phyloP scores from a whole-genome alignment of 2,329 filamentous ascomycete genomes.

The Cladophialophora exuberans region DNA sequence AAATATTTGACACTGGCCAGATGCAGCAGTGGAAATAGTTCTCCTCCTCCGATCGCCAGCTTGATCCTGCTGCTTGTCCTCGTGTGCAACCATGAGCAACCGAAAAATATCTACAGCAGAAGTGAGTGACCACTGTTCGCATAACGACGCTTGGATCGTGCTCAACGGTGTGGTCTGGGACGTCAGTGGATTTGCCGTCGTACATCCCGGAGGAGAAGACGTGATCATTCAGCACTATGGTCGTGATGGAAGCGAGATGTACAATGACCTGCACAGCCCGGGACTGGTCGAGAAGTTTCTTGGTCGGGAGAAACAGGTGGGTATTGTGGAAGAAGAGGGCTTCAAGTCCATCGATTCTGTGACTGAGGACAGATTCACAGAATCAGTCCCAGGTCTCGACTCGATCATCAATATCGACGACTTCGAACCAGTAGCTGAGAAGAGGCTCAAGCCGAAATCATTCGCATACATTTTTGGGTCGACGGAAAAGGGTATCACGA shows the following conservation, averaged over 20 bases:
- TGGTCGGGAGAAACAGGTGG: slow-evolving; percentile 23
- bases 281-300: slow-evolving; percentile 29
- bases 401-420: slow-evolving; percentile 28
- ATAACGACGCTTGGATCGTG: slow-evolving; percentile 64
- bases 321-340: slow-evolving; percentile 30
- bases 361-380: slow-evolving; percentile 25
- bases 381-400: slow-evolving; percentile 17
- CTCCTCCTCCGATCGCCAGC: too few relatives aligned
- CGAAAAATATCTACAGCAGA: not conserved
- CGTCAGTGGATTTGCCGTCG: slow-evolving; percentile 65
- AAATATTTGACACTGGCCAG: too few relatives aligned
- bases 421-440: slow-evolving; percentile 27
- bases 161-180: slow-evolving; percentile 70
- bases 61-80: not conserved
- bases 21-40: too few relatives aligned
- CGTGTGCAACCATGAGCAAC: not conserved
- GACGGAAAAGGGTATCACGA: slow-evolving; percentile 24
- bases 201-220: slow-evolving; percentile 60
- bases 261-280: slow-evolving; percentile 46
- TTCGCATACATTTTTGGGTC: slow-evolving; percentile 35
- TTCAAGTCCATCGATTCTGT: not conserved
- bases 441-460: slow-evolving; percentile 29
- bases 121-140: not conserved
- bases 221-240: slow-evolving; percentile 52
- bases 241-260: slow-evolving; percentile 49